Base-by-base conservation (phyloP, 2,329 filamentous ascomycete genomes). In the Nigrospora osmanthi region DNA sequence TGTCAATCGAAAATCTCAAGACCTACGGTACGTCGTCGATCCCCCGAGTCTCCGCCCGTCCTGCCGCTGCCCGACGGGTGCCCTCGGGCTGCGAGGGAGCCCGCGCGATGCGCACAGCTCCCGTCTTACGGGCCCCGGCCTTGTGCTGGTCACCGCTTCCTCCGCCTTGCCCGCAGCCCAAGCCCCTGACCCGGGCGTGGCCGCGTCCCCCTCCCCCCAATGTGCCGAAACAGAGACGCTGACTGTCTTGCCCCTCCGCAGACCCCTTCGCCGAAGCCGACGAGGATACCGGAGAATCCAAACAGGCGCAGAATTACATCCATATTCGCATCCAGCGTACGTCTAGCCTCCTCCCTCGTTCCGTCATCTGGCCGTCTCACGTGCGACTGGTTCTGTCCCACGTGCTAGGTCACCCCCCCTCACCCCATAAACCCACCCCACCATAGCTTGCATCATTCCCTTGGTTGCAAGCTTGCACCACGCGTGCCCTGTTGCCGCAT, bases 221-320 rank as follows among this genome's bases (percentile, higher is more conserved):
- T 10, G 9, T 28, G 10, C 23, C 23, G 23, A 28, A 2, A 7
- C 23, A 28, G 23, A 28, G 23, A 28, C 23, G 7, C 23, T 28
- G 23, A 28, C 23, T 28, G 23, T 28, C 23, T 6, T 28, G 23
- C 35, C 19, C 35, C 14, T 36, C 15, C 31, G 59, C 66, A 96
- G 93, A 98, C 85, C 93, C 93, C 86, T 98, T 98, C 89, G 93
- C 93, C 85, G 93, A 97, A 88, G 93, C 90, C 83, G 93, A 96
- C 88, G 91, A 96, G 85, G 90, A 95, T 72, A 89, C 86, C 71
- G 90, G 89, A 79, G 87, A 95, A 76, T 85, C 83, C 69, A 93
- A 93, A 75, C 87, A 93, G 79, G 83, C 87, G 69, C 88, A 95
- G 75, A 94, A 95, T 74, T 95, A 96, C 71, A 95, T 97, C 71